Conservation (phyloP, 257 asterid genomes). For the Voacanga thouarsii region DNA sequence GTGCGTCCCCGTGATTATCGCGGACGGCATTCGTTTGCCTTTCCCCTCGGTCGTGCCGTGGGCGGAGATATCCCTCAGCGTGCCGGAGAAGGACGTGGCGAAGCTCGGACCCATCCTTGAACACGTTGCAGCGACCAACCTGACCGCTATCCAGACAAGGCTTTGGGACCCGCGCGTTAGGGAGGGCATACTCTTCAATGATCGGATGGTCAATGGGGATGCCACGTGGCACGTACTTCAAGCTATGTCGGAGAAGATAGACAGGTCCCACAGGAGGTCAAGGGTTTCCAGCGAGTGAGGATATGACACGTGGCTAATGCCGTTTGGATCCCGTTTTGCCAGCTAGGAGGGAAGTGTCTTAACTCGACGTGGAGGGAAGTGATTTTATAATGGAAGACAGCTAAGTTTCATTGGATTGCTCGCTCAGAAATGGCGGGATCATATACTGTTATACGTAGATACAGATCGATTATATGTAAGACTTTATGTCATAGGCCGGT, state of each 20-base stretch:
- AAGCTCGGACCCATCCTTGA: constrained; percentile 53
- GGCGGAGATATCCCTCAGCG: constrained; percentile 63
- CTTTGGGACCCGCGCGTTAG: constrained; percentile 55
- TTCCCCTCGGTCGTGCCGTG: constrained; percentile 71
- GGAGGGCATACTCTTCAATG: constrained; percentile 50
- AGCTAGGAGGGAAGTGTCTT: constrained; percentile 11
- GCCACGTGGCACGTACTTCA: constrained; percentile 79
- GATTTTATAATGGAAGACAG: constrained; percentile 43
- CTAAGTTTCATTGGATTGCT: constrained; percentile 35
- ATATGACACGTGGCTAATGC: not conserved
- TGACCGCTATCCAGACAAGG: constrained; percentile 53
- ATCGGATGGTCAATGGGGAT: constrained; percentile 56
- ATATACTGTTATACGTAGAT: not conserved
- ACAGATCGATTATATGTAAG: not conserved
- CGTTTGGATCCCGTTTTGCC: not conserved
- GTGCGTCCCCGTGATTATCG: constrained; percentile 82
- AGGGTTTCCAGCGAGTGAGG: constrained; percentile 40
- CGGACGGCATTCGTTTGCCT: constrained; percentile 75
- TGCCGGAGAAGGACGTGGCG: constrained; percentile 74
- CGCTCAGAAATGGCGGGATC: not conserved
- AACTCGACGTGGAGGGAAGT: constrained; percentile 19
- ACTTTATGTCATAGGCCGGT: not conserved
- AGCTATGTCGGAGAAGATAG: constrained; percentile 37
- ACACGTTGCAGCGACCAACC: constrained; percentile 62
- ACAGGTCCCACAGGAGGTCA: constrained; percentile 41